Base-by-base conservation (phyloP, 805 yeast genomes). In the Pichia californica region DNA sequence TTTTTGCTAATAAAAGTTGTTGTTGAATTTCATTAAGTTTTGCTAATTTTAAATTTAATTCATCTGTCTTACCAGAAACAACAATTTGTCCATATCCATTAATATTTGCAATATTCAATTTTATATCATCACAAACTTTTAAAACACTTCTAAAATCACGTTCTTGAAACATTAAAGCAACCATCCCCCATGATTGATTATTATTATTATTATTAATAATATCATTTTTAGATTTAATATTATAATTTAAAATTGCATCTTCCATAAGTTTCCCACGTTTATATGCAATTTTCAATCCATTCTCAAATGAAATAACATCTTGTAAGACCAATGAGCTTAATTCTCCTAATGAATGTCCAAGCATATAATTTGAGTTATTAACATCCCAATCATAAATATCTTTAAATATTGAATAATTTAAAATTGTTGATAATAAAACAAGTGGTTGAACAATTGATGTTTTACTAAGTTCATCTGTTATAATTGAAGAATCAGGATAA, bases 321-420 rank as follows among this genome's bases (percentile, higher is more conserved):
- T 61, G 67, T 5, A 58, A 31, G 3, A 56, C 62, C 30, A 65
- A 35, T 3, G 55, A 44, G 16, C 61, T 50, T 6, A 65, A 57
- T 35, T 65, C 69, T 1, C 69, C 69, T 20, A 65, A 42, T 6
- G 68, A 63, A 45, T 64, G 69, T 9, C 69, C 69, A 9, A 65
- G 31, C 28, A 55, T 46, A 40, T 50, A 57, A 36, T 61, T 56
- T 1, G 54, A 42, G 7, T 20, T 23, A 13, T 46, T 31, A 14
- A 61, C 7, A 54, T 29, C 9, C 54, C 57, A 40, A 49, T 39
- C 32, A 18, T 47, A n/a, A 38, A 37, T 7, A 44, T 45, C 41
- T 46, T 49, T 23, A 52, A 40, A 7, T 51, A 34, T 9, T 38
- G 41, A n/a, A n/a, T 55, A 47, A 6, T 52, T 50, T 9, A 65